Evolutionary conservation across 1,284 basidiomycete species (phyloP).

Genomic region (Porogramme epimiltina): DNA sequence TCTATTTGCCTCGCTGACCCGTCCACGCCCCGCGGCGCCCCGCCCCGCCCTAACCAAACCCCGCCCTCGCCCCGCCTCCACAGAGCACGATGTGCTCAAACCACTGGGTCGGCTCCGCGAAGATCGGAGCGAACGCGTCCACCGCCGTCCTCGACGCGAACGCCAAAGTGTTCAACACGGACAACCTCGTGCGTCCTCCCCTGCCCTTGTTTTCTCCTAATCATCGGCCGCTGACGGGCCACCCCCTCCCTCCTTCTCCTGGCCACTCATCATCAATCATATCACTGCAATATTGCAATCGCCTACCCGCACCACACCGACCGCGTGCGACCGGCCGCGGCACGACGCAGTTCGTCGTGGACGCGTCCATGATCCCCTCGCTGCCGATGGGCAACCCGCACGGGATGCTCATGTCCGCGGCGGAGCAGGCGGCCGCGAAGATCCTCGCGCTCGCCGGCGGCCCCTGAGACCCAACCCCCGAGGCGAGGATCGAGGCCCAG

Average conservation of each 20-base stretch:
- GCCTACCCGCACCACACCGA: too few species aligned
- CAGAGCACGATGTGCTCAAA: slow-evolving; percentile 49
- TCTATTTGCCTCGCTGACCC: background rate
- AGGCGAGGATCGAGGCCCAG: too few species aligned
- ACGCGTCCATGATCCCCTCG: slow-evolving; percentile 43
- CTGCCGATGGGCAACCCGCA: slow-evolving; percentile 57
- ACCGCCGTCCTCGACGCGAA: slow-evolving; percentile 57
- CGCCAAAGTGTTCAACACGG: slow-evolving; percentile 56
- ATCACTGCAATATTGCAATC: too few species aligned
- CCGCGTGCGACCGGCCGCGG: slow-evolving; percentile 12
- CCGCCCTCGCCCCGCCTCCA: too few species aligned
- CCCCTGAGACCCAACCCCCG: too few species aligned
- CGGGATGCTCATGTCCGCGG: slow-evolving; percentile 53
- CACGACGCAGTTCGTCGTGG: slow-evolving; percentile 38
- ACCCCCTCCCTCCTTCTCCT: too few species aligned
- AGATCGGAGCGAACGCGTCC: slow-evolving; percentile 42
- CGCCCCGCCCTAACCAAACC: too few species aligned
- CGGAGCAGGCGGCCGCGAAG: slow-evolving; percentile 55
- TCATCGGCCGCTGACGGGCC: too few species aligned
- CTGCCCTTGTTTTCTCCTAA: too few species aligned
- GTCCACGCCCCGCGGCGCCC: too few species aligned
- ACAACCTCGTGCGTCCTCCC: slow-evolving; percentile 49
- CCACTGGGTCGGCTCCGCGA: slow-evolving; percentile 59
- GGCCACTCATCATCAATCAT: too few species aligned
- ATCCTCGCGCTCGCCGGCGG: slow-evolving; percentile 57